Percentiles rank a stretch among this genome's conserved stretches.
These are phyloP conservation scores for Alternaria sp. DNA, from an alignment of 2,329 filamentous ascomycete genomes.

Conservation along the genomic window DNA sequence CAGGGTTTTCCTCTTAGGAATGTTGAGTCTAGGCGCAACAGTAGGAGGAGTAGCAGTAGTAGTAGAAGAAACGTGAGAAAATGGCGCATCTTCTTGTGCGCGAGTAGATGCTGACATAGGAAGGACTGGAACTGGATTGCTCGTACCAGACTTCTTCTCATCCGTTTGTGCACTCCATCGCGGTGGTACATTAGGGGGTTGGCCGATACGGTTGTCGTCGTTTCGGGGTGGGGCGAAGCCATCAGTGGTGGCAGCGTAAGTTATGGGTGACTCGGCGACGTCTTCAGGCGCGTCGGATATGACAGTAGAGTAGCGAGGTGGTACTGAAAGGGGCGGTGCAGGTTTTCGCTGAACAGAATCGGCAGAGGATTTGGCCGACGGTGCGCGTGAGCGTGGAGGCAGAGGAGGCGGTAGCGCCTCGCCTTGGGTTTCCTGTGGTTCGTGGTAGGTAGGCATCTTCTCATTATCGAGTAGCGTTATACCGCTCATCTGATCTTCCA, in stretches of 20 bases:
- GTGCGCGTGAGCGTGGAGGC: slow-evolving; percentile 44
- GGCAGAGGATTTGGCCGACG: slow-evolving; percentile 34
- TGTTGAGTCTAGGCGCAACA: slow-evolving; percentile 45
- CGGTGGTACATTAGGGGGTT: slow-evolving; percentile 19
- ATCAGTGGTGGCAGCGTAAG: slow-evolving; percentile 49
- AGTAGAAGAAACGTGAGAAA: slow-evolving; percentile 10
- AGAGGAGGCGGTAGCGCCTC: slow-evolving; percentile 42
- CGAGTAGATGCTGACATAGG: slow-evolving; percentile 24
- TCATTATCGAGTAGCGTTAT: slow-evolving; percentile 55
- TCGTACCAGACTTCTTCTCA: slow-evolving; percentile 50
- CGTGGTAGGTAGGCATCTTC: slow-evolving; percentile 20
- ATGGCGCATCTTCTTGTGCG: slow-evolving; percentile 12
- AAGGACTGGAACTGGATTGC: slow-evolving; percentile 28
- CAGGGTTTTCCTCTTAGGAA: slow-evolving; percentile 55
- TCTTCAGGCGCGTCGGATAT: slow-evolving; percentile 48
- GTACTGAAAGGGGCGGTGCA: slow-evolving; percentile 49
- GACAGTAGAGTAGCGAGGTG: slow-evolving; percentile 54
- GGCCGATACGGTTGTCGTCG: slow-evolving; percentile 14
- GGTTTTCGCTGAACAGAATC: slow-evolving; percentile 51
- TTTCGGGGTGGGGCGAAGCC: slow-evolving; percentile 45
- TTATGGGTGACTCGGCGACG: slow-evolving; percentile 48
- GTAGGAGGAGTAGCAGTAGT: slow-evolving; percentile 21
- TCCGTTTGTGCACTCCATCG: slow-evolving; percentile 30
- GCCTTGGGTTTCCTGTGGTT: slow-evolving; percentile 17
- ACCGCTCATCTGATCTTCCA: slow-evolving; percentile 50